Evolutionary conservation across 352 stramenopile genomes (phyloP).

Genomic region (Pythium monospermum): DNA sequence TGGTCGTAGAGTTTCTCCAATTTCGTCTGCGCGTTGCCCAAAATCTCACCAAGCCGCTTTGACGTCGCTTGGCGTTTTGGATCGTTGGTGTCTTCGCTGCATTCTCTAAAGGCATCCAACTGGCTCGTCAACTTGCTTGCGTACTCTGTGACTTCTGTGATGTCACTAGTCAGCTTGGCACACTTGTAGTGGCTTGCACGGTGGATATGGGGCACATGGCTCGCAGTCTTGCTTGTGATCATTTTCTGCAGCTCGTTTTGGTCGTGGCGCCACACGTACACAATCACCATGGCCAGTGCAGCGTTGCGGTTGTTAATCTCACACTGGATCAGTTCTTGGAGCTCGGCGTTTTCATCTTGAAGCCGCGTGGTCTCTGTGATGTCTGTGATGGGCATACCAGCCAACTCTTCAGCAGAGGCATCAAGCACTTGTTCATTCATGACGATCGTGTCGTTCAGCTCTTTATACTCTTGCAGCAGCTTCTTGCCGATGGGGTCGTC

Average conservation of each 20-base stretch:
- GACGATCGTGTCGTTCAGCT: slow-evolving; percentile 6
- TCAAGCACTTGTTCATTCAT: slow-evolving; percentile 35
- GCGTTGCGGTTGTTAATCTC: slow-evolving; percentile 29
- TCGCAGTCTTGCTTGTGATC: neutral
- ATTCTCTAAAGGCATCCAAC: neutral
- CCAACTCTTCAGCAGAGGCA: slow-evolving; percentile 24
- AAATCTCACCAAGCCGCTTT: neutral
- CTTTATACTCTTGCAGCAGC: slow-evolving; percentile 5
- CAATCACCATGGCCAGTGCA: slow-evolving; percentile 32
- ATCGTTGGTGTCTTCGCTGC: too few relatives aligned
- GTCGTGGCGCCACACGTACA: slow-evolving; percentile 15
- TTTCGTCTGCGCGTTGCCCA: neutral
- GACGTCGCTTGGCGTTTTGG: neutral
- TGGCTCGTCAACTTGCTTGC: neutral
- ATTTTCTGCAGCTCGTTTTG: neutral
- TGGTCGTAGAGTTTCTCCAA: neutral
- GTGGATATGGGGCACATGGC: slow-evolving; percentile 6
- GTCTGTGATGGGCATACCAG: slow-evolving; percentile 19
- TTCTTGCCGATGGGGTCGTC: slow-evolving; percentile 8
- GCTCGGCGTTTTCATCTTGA: slow-evolving; percentile 36
- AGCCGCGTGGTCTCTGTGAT: slow-evolving; percentile 23
- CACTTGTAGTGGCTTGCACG: slow-evolving; percentile 15
- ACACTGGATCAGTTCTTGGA: slow-evolving; percentile 27
- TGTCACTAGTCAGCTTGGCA: neutral
- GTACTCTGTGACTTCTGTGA: neutral